Evolutionary conservation across 1,284 basidiomycete species (phyloP).

Genomic region (Peniophora sp.): DNA sequence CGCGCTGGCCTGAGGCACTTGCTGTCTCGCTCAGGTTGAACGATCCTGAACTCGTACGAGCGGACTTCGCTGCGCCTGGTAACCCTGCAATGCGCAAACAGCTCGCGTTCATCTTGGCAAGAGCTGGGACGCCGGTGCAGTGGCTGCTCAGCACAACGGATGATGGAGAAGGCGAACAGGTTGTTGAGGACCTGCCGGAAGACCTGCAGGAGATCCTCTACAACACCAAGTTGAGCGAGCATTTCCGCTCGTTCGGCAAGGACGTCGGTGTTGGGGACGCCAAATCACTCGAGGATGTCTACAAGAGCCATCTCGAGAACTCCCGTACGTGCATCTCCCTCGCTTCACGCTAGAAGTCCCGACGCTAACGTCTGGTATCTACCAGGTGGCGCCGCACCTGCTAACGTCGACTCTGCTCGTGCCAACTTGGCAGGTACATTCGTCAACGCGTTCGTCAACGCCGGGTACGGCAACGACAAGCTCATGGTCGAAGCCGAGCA

Average conservation of each 20-base stretch:
- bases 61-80: conserved; percentile 81
- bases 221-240: conserved; percentile 75
- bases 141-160: conserved; percentile 73
- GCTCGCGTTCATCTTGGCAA: conserved; percentile 88
- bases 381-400: conserved; percentile 56
- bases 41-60: conserved; percentile 73
- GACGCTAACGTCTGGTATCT: not conserved
- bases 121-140: conserved; percentile 86
- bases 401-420: conserved; percentile 87
- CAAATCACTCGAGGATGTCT: no score
- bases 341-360: not conserved
- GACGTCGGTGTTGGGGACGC: conserved; percentile 85
- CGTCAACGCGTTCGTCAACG: conserved; percentile 99
- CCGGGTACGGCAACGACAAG: conserved; percentile 98
- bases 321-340: conserved; percentile 45
- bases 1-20: conserved; percentile 89
- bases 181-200: conserved; percentile 64
- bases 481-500: conserved; percentile 96
- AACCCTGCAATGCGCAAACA: conserved; percentile 95
- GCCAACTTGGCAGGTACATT: conserved; percentile 96
- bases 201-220: conserved; percentile 82
- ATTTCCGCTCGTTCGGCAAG: conserved; percentile 91
- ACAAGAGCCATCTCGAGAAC: conserved; percentile 78
- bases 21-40: conserved; percentile 83
- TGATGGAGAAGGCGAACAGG: conserved; percentile 47